Evolutionary conservation across 169 alveolate species (phyloP).

Genomic region (Cryptosporidium ryanae): DNA sequence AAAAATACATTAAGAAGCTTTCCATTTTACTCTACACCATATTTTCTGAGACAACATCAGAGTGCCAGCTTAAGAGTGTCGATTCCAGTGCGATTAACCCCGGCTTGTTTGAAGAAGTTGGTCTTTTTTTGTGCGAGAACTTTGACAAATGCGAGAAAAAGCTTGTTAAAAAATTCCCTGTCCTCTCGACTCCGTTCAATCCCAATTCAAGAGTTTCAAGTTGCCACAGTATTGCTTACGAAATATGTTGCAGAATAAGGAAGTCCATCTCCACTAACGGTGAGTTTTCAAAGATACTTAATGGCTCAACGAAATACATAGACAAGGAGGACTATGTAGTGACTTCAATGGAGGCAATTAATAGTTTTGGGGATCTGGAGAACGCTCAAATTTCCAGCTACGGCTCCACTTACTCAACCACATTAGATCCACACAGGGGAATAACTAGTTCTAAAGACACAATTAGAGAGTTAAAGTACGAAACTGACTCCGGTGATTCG

Average conservation of each 20-base stretch:
- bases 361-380: constrained; percentile 8
- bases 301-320: constrained; percentile 31
- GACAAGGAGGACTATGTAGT: constrained; percentile 30
- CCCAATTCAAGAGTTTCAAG: background rate
- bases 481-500: background rate
- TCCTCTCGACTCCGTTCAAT: constrained; percentile 8
- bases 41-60: constrained; percentile 19
- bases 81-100: background rate
- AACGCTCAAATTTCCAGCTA: background rate
- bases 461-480: constrained; percentile 10
- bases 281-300: constrained; percentile 8
- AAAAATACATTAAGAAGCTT: constrained; percentile 2
- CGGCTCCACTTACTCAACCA: constrained; percentile 16
- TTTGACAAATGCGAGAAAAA: constrained; percentile 48
- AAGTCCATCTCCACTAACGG: constrained; percentile 22
- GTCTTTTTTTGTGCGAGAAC: background rate
- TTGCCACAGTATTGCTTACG: constrained; percentile 49
- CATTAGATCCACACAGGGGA: constrained; percentile 52
- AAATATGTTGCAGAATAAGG: constrained; percentile 43
- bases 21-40: constrained; percentile 22
- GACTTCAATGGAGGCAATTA: constrained; percentile 49
- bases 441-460: background rate
- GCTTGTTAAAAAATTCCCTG: constrained; percentile 1
- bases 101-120: background rate
- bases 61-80: background rate